Evolutionary conservation across 352 stramenopile species (phyloP).

Genomic region (Globisporangium nodosum): DNA sequence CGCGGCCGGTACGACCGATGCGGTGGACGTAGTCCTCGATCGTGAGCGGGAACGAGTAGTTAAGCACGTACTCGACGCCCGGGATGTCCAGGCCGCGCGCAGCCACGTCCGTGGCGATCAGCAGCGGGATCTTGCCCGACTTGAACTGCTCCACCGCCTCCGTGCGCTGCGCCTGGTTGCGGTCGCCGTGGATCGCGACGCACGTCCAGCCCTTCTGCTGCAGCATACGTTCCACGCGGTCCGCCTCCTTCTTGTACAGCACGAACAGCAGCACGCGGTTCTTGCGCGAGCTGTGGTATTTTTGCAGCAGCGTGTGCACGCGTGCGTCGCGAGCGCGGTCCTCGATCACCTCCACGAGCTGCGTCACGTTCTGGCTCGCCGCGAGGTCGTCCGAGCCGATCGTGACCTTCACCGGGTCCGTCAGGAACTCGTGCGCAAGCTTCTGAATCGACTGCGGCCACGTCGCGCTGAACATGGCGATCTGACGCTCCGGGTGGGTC

Average conservation of each 20-base stretch:
- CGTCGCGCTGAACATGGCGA: constrained; percentile 97
- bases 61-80: constrained; percentile 96
- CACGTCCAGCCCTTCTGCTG: constrained; percentile 90
- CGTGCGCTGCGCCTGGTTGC: constrained; percentile 89
- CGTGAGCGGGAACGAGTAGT: constrained; percentile 97
- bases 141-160: constrained; percentile 95
- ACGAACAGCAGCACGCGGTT: constrained; percentile 97
- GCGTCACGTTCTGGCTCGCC: constrained; percentile 93
- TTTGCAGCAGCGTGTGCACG: constrained; percentile 89
- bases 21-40: constrained; percentile 98
- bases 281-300: constrained; percentile 88
- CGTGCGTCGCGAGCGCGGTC: constrained; percentile 85
- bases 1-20: constrained; percentile 92
- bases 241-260: constrained; percentile 99
- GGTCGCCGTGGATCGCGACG: constrained; percentile 95
- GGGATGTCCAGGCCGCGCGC: constrained; percentile 96
- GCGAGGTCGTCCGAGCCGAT: constrained; percentile 94
- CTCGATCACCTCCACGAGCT: constrained; percentile 94
- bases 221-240: constrained; percentile 92
- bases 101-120: constrained; percentile 97
- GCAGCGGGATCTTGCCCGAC: constrained; percentile 88
- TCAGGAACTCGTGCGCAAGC: constrained; percentile 95
- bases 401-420: constrained; percentile 90
- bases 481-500: constrained; percentile 86
- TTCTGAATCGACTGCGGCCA: constrained; percentile 96